Evolutionary conservation across 2,329 filamentous ascomycete genomes (phyloP), one percentile per base, ranked within the genome.

Genomic region (Dactylellina cionopaga): DNA sequence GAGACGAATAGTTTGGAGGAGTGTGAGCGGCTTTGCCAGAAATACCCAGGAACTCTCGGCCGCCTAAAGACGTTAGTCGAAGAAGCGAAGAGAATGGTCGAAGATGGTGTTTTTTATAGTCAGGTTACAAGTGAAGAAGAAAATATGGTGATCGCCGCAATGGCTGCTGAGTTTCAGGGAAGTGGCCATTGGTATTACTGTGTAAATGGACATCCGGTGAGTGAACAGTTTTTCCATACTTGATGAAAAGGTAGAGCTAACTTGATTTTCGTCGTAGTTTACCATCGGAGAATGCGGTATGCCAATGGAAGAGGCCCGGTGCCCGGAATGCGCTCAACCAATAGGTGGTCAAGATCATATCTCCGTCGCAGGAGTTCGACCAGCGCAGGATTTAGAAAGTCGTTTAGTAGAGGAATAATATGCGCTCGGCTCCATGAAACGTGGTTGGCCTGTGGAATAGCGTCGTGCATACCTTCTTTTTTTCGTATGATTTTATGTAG

Each of bases 201-300:
- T 73, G 78, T 74, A 22, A 86, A 87, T 65, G 83, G 83, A 1
- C 85, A 89, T 76, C 84, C 85, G 0, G 76, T 77, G 73, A 62
- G 54, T 59, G 17, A 9, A 13, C 10, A n/a, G n/a, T 35, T 7
- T 6, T 10, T 24, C 0, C 13, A 25, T 19, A 25, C 13, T 37
- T 35, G 6, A 3, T 29, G 6, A 6, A 24, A 55, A 13, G n/a
- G 10, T 11, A 7, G 6, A 2, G 7, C 22, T 29, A 25, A 54
- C 51, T 31, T 37, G n/a, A n/a, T 1, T 17, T 2, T 6, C 10
- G 9, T 47, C 5, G 6, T 43, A 77, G 1, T 89, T 90, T 74
- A 86, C 87, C 0, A 83, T 90, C 29, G 88, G 87, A 0, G 86
- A 90, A 70, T 90, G 88, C 76, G 88, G 88, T 1, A 86, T 87